These are phyloP conservation scores for Monosporascus sp. DNA, from an alignment of 2,329 filamentous ascomycete genomes.

Conservation along the genomic window DNA sequence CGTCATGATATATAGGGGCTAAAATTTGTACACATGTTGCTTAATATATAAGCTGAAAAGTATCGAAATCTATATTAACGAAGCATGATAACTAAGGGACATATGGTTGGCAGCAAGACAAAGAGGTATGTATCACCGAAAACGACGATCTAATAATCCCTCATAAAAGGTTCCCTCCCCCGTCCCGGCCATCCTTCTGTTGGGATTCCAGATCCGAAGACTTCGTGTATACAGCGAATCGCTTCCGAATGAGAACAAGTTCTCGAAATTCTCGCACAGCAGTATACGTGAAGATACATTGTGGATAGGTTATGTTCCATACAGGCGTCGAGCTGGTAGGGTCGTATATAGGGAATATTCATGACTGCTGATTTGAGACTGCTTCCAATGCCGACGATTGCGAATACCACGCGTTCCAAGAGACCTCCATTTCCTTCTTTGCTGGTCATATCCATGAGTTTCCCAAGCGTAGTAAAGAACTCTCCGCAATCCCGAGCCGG, in stretches of 20 bases:
- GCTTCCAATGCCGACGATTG: not conserved
- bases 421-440: not conserved
- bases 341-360: not conserved
- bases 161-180: not conserved
- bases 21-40: too few species aligned
- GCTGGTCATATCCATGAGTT: not conserved
- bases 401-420: not conserved
- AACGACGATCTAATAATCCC: not conserved
- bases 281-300: not conserved
- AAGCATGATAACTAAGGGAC: too few species aligned
- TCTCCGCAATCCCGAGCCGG: not conserved
- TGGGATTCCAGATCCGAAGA: not conserved
- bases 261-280: not conserved
- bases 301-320: not conserved
- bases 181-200: not conserved
- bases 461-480: not conserved
- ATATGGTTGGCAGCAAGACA: too few species aligned
- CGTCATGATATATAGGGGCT: too few species aligned
- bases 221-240: not conserved
- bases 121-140: not conserved
- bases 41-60: too few species aligned
- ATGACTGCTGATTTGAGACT: not conserved
- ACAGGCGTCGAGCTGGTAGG: not conserved
- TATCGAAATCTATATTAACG: too few species aligned
- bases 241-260: not conserved